These are phyloP conservation scores for Fusarium udum DNA, from an alignment of 2,329 filamentous ascomycete genomes.

Conservation along the genomic window DNA sequence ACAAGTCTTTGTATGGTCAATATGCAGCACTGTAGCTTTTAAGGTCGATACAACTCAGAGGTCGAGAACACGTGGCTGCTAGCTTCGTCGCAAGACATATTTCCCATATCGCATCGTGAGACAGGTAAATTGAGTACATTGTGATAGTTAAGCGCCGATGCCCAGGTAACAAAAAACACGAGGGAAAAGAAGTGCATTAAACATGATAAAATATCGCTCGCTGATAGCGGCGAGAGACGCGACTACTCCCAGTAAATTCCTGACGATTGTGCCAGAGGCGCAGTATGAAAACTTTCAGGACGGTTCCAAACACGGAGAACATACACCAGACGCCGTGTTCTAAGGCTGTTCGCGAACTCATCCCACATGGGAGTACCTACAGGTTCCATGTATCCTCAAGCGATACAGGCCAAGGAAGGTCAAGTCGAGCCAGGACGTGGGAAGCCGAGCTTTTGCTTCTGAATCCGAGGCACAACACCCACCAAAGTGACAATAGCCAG, in stretches of 20 bases:
- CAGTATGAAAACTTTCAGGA: neutral
- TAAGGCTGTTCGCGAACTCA: neutral
- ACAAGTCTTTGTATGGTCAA: neutral
- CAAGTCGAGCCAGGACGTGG: slow-evolving; percentile 25
- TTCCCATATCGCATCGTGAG: neutral
- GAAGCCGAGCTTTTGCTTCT: slow-evolving; percentile 80
- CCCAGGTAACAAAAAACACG: neutral
- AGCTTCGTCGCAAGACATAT: neutral
- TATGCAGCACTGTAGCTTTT: neutral
- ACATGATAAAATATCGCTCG: neutral
- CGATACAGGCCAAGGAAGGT: neutral
- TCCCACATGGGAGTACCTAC: neutral
- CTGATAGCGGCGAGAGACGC: neutral
- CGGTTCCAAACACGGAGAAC: neutral
- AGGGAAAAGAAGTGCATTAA: neutral
- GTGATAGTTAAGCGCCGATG: neutral
- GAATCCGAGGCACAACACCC: slow-evolving; percentile 81
- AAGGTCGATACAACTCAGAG: neutral
- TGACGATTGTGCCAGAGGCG: neutral
- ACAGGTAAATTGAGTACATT: neutral
- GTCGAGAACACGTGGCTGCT: neutral
- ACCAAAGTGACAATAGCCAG: slow-evolving; percentile 71
- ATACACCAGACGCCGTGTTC: neutral
- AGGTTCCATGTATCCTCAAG: neutral
- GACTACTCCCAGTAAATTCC: neutral